Percentiles rank a stretch among this genome's conserved stretches.
Conservation (phyloP, 116 monocot genomes). For the Cymodocea nodosa region DNA sequence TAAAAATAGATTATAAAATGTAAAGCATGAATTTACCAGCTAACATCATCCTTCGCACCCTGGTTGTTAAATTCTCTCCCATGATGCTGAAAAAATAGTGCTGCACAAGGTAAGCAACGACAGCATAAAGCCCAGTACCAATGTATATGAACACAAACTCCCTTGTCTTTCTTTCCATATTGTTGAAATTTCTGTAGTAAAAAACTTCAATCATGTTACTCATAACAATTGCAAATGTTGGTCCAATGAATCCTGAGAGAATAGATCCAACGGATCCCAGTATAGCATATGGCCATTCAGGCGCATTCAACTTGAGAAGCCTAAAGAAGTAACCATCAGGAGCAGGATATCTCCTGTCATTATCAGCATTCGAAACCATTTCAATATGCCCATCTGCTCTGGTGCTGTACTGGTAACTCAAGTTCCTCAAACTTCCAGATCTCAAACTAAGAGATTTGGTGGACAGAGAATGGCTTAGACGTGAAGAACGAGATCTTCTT, state of each 20-base stretch:
- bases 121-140: slow-evolving; percentile 87
- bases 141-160: slow-evolving; percentile 95
- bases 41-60: slow-evolving; percentile 97
- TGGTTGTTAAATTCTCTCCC: slow-evolving; percentile 94
- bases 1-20: not conserved
- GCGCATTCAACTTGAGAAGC: slow-evolving; percentile 85
- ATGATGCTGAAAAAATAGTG: slow-evolving; percentile 99
- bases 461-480: slow-evolving; percentile 84
- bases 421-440: slow-evolving; percentile 81
- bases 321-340: slow-evolving; percentile 82
- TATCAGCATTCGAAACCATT: slow-evolving; percentile 93
- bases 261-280: slow-evolving; percentile 85
- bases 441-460: slow-evolving; percentile 80
- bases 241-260: slow-evolving; percentile 86
- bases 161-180: slow-evolving; percentile 91
- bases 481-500: slow-evolving; percentile 50
- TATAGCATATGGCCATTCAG: slow-evolving; percentile 90
- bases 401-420: slow-evolving; percentile 94
- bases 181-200: slow-evolving; percentile 63
- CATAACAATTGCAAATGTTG: slow-evolving; percentile 95
- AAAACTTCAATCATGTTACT: slow-evolving; percentile 96
- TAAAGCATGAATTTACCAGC: slow-evolving; percentile 28
- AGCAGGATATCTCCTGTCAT: slow-evolving; percentile 78
- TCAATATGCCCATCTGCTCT: slow-evolving; percentile 94
- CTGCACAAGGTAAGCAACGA: slow-evolving; percentile 82